A percentile compares a stretch with the other conserved stretches of the same genome.
Conservation (phyloP, 2,329 filamentous ascomycete species). For the Fusarium dimerum region DNA sequence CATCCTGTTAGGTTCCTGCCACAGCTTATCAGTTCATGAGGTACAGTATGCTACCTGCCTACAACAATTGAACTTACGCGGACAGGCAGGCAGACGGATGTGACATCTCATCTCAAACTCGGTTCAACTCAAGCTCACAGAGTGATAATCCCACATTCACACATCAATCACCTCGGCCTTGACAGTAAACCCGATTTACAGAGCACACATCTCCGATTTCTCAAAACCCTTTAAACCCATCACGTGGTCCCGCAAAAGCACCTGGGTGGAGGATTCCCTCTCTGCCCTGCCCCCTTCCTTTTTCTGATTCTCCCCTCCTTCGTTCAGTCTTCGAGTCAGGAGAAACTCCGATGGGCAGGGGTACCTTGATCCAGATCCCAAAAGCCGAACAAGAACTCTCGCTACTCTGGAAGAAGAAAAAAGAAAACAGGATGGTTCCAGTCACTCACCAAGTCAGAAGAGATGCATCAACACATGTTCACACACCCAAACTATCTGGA, state of each 20-base stretch:
- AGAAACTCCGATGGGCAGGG: background rate
- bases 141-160: conserved; percentile 11
- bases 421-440: conserved; percentile 7
- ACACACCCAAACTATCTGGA: conserved; percentile 12
- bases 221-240: conserved; percentile 18
- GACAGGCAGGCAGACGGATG: background rate
- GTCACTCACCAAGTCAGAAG: background rate
- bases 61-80: no score
- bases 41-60: no score
- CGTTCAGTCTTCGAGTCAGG: background rate
- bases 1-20: no score
- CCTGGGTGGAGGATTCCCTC: conserved; percentile 11
- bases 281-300: background rate
- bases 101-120: conserved; percentile 7
- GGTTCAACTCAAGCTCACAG: background rate
- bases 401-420: background rate
- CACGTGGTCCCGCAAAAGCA: conserved; percentile 22
- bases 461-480: background rate
- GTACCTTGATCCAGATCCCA: background rate
- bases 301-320: no score
- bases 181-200: background rate
- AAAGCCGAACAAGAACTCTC: background rate
- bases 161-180: no score
- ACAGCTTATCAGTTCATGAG: no score
- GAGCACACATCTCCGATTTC: background rate